Conservation (phyloP, 2,329 filamentous ascomycete genomes). For the Colletotrichum gigasporum region DNA sequence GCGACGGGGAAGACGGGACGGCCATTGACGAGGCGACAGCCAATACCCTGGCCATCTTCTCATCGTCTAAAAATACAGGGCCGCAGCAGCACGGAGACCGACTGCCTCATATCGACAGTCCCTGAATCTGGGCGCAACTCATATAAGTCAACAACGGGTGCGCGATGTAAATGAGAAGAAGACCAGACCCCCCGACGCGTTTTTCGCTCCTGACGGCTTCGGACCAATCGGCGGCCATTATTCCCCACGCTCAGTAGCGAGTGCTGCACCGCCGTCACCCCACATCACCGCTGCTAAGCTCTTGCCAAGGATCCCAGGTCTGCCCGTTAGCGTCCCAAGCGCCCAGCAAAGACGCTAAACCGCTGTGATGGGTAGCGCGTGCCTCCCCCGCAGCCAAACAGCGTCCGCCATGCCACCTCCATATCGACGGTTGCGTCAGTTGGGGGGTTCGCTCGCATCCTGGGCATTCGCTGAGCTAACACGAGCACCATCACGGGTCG, state of each 20-base stretch:
- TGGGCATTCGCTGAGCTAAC: not conserved
- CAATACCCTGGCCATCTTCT: slow-evolving; percentile 28
- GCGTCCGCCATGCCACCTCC: not conserved
- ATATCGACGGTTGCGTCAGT: no score
- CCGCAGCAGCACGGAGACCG: not conserved
- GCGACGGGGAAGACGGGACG: slow-evolving; percentile 14
- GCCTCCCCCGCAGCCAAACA: slow-evolving; percentile 10
- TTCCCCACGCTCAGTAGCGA: not conserved
- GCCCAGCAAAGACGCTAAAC: not conserved
- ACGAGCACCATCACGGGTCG: slow-evolving; percentile 5
- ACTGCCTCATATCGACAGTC: not conserved
- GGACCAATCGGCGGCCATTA: slow-evolving; percentile 8
- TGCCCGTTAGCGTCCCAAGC: slow-evolving; percentile 1
- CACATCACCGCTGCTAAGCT: slow-evolving; percentile 4
- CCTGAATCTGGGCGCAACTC: not conserved
- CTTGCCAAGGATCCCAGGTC: slow-evolving; percentile 17
- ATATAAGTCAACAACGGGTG: not conserved
- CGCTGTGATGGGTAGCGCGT: slow-evolving; percentile 1
- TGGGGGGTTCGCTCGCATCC: no score
- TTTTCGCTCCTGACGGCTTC: not conserved
- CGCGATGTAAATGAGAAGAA: slow-evolving; percentile 1
- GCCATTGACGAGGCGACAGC: slow-evolving; percentile 24
- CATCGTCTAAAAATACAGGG: slow-evolving; percentile 22
- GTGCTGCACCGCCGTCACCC: slow-evolving; percentile 15
- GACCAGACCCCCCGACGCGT: not conserved